phyloP scores from a whole-genome alignment of 2,329 filamentous ascomycete species.

The Colletotrichum eremochloae region DNA sequence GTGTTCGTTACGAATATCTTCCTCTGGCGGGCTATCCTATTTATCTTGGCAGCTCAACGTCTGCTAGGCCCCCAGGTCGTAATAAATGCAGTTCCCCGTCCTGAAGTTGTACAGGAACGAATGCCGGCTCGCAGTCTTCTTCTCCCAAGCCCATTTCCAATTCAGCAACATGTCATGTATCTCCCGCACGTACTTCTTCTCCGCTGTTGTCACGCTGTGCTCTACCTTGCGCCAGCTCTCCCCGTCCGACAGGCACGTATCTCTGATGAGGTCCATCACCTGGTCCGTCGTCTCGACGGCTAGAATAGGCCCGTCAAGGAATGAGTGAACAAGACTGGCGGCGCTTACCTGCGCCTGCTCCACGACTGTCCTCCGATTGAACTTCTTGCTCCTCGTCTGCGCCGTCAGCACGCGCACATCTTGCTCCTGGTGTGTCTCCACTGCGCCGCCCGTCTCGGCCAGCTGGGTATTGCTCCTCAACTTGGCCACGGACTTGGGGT shows the following conservation, averaged over 20 bases:
- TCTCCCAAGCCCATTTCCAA: slow-evolving; percentile 72
- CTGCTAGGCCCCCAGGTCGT: slow-evolving; percentile 74
- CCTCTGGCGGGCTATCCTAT: not conserved
- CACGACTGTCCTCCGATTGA: slow-evolving; percentile 87
- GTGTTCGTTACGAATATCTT: not conserved
- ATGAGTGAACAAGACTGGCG: slow-evolving; percentile 75
- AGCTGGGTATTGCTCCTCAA: slow-evolving; percentile 52
- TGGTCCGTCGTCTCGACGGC: slow-evolving; percentile 91
- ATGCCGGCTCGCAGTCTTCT: slow-evolving; percentile 70
- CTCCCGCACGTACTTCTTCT: slow-evolving; percentile 86
- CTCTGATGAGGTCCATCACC: slow-evolving; percentile 80
- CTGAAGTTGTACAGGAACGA: slow-evolving; percentile 94
- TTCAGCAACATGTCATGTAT: slow-evolving; percentile 80
- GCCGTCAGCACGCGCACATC: slow-evolving; percentile 89
- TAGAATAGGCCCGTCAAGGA: slow-evolving; percentile 82
- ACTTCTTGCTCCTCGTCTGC: slow-evolving; percentile 89
- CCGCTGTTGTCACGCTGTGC: slow-evolving; percentile 80
- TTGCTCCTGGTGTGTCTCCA: slow-evolving; percentile 64
- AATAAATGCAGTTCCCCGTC: slow-evolving; percentile 86
- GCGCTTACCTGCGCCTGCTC: slow-evolving; percentile 77
- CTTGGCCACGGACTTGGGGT: slow-evolving; percentile 69
- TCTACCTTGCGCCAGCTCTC: slow-evolving; percentile 89
- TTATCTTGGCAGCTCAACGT: not conserved
- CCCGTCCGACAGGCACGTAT: slow-evolving; percentile 80
- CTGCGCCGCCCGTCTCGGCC: slow-evolving; percentile 48